Evolutionary conservation across 495 filamentous ascomycete genomes (phyloP), one percentile per base, ranked within the genome.

Genomic region (Tetracladium marchalianum): DNA sequence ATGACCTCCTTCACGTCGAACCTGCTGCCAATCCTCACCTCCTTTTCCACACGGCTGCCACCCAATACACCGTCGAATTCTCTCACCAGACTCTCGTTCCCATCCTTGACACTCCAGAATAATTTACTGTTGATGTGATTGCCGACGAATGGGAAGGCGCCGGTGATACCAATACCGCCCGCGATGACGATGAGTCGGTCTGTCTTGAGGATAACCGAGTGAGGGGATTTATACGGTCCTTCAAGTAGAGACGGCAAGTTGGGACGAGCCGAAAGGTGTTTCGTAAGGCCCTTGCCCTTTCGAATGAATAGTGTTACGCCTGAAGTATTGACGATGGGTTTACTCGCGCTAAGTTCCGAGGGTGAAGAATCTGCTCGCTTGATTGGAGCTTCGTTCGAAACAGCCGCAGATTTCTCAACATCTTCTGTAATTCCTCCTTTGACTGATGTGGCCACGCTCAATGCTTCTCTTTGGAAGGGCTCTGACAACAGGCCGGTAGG

Each of bases 91-190:
- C 47, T 41, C 35, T 43, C 5, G 2, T 49, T 44, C 0, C 40
- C 47, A 36, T 47, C 55, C 49, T 52, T 58, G 12, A 62, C 46
- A 41, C 62, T 61, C 65, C 64, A 70, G 15, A 12, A 38, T 8
- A 73, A 43, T 49, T 68, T 71, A 24, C 61, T 53, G 37, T 69
- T 69, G 11, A n/a, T 34, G 31, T 69, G 66, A 39, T 42, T 35
- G 22, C 11, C 0, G 9, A 57, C 17, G 18, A 41, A 65, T 1
- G 62, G 49, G 5, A 68, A 35, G 5, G 66, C 5, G 22, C 60
- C 57, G 0, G 67, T 71, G 44, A 72, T 64, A 12, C 69, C 69
- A 24, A 72, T 67, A 11, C 66, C 69, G 9, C 67, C 69, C 0
- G 46, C 61, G 31, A 72, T 61, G n/a, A 70, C 55, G 19, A 71